Base-by-base conservation (phyloP, 306 rosid genomes). In the Pachyrhizus erosus region DNA sequence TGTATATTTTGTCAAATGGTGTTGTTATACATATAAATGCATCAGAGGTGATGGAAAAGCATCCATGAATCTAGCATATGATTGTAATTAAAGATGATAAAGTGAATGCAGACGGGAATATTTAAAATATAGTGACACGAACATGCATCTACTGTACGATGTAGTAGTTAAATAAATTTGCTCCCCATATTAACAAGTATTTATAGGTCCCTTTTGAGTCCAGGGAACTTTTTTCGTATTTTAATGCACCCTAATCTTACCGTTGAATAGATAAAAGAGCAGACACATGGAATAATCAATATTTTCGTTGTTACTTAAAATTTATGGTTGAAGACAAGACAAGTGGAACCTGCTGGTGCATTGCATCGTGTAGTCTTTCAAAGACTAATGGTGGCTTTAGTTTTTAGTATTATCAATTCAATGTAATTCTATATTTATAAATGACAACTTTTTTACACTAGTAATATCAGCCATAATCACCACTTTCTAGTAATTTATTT, bases 221-320 rank as follows among this genome's bases (percentile, higher is more conserved):
- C 1, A 58, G 66, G 66, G 17, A 58, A 58, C 7, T 58, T 58
- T 58, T 9, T 23, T 21, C 34, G 8, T 61, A 61, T 61, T 27
- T 27, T 61, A 61, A 60, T 60, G 8, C 17, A 60, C 27, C 37
- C n/a, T 60, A 60, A 60, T 26, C 37, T 26, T 60, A 13, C 39
- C 67, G 54, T 75, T 75, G 15, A 57, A 13, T 33, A 1, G 66
- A 75, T 11, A 18, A n/a, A n/a, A 76, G 60, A 37, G 42, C 42
- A 37, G 42, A 76, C 43, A n/a, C 72, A 61, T 76, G 80, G 48
- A 76, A 76, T 60, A n/a, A n/a, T n/a, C n/a, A n/a, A n/a, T n/a
- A n/a, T 34, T 34, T 34, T 34, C 39, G 39, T 34, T 34, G 40
- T 37, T 37, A 8, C 40, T 5, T 37, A 37, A 37, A 37, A 37